These are phyloP conservation scores for Nematodospora valgi DNA, from an alignment of 805 yeast species.

Conservation along the genomic window DNA sequence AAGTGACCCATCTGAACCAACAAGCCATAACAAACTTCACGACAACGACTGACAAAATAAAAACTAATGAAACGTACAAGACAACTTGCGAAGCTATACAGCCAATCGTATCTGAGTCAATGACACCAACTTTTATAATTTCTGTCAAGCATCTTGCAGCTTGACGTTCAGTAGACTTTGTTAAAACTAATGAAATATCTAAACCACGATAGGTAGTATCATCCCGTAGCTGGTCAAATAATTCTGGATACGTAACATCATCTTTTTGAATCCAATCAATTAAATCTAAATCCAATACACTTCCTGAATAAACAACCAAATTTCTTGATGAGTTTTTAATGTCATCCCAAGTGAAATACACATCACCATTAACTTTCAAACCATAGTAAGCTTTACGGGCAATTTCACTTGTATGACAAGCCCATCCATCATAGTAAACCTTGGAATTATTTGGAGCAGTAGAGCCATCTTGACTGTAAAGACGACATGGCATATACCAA, in stretches of 20 bases:
- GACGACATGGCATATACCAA: slow-evolving; percentile 95
- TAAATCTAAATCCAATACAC: slow-evolving; percentile 77
- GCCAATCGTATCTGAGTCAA: slow-evolving; percentile 88
- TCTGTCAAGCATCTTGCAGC: slow-evolving; percentile 82
- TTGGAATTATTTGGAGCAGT: slow-evolving; percentile 59
- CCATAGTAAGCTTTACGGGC: slow-evolving; percentile 70
- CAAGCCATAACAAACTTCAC: slow-evolving; percentile 82
- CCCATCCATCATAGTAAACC: slow-evolving; percentile 77
- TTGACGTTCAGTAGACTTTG: slow-evolving; percentile 62
- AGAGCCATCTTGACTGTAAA: slow-evolving; percentile 68
- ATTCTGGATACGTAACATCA: slow-evolving; percentile 67
- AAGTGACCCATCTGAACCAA: slow-evolving; percentile 80
- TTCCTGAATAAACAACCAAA: slow-evolving; percentile 84
- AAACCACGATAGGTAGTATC: slow-evolving; percentile 62
- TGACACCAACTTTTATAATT: slow-evolving; percentile 81
- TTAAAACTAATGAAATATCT: slow-evolving; percentile 74
- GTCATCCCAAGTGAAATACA: slow-evolving; percentile 90
- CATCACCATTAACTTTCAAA: slow-evolving; percentile 62
- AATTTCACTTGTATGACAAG: slow-evolving; percentile 74
- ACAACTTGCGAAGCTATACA: slow-evolving; percentile 90
- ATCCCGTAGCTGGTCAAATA: slow-evolving; percentile 62
- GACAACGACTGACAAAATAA: slow-evolving; percentile 77
- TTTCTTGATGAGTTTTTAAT: slow-evolving; percentile 65
- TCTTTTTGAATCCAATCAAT: slow-evolving; percentile 70
- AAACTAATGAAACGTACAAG: slow-evolving; percentile 72